A percentile compares a stretch with the other conserved stretches of the same genome.
phyloP scores from a whole-genome alignment of 495 filamentous ascomycete species.

The Ramalina peruviana region DNA sequence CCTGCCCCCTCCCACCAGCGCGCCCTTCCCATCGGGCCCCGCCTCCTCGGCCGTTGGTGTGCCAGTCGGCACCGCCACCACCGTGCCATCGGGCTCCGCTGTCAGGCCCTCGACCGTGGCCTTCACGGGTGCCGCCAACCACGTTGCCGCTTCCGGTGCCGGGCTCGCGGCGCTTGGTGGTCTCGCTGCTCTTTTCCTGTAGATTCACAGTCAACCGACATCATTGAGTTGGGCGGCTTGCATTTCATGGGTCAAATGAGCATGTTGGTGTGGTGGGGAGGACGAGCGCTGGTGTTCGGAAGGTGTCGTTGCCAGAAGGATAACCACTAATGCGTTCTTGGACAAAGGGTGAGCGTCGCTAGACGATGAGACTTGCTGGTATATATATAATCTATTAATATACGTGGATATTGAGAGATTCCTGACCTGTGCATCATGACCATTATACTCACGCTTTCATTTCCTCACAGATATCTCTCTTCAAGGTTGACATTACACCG shows the following conservation, averaged over 20 bases:
- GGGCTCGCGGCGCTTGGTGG: constrained; percentile 24
- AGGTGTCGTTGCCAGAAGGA: too few species aligned
- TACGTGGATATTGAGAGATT: too few species aligned
- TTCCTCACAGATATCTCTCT: too few species aligned
- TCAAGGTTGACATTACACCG: too few species aligned
- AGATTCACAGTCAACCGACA: constrained; percentile 8
- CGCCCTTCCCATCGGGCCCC: constrained; percentile 1
- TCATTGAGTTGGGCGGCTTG: not conserved
- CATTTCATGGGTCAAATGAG: not conserved
- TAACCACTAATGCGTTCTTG: too few species aligned
- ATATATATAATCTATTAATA: too few species aligned
- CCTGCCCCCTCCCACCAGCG: not conserved
- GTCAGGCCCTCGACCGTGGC: not conserved
- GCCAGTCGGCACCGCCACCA: constrained; percentile 8
- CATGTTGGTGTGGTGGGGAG: too few species aligned
- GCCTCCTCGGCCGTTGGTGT: constrained; percentile 8
- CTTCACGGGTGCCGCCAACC: constrained; percentile 20
- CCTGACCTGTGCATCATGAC: too few species aligned
- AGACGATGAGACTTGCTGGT: too few species aligned
- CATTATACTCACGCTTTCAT: too few species aligned
- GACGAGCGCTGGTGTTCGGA: too few species aligned
- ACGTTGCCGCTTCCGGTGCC: constrained; percentile 22
- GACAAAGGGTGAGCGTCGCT: too few species aligned
- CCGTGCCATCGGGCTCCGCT: constrained; percentile 3
- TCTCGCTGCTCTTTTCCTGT: constrained; percentile 29